Conservation (phyloP, 129 eudicot species). For the Chrysanthemum lavandulifolium region DNA sequence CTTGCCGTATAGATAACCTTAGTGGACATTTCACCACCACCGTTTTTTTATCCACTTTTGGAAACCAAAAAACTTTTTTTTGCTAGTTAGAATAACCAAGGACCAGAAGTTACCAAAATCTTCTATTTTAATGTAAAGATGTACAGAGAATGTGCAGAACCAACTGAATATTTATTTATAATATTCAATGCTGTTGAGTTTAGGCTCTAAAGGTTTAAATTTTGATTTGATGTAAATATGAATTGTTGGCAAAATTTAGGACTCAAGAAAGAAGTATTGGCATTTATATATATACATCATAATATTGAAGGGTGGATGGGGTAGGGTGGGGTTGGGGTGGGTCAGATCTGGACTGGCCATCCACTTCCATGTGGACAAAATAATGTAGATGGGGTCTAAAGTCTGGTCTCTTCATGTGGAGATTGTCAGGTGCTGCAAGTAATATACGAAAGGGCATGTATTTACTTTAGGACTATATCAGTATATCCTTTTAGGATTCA, state of each 20-base stretch:
- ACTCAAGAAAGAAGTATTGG: constrained; percentile 36
- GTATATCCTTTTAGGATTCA: neutral
- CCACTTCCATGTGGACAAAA: constrained; percentile 79
- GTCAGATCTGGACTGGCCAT: constrained; percentile 58
- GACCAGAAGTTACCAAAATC: constrained; percentile 8
- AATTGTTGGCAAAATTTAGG: constrained; percentile 35
- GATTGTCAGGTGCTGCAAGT: constrained; percentile 64
- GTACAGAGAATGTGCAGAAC: constrained; percentile 44
- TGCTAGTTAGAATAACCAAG: constrained; percentile 13
- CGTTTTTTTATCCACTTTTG: neutral
- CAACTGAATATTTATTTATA: constrained; percentile 21
- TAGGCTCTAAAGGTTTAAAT: constrained; percentile 37
- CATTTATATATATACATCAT: constrained; percentile 27
- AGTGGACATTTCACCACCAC: constrained; percentile 46
- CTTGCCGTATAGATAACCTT: constrained; percentile 40
- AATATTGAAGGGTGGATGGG: constrained; percentile 27
- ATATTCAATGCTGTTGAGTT: constrained; percentile 35
- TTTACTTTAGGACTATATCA: constrained; percentile 17
- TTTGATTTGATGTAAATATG: constrained; percentile 28
- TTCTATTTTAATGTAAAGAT: constrained; percentile 18
- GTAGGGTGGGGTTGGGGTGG: constrained; percentile 41
- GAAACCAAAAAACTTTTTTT: constrained; percentile 16
- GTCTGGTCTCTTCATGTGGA: constrained; percentile 73
- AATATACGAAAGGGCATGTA: constrained; percentile 34
- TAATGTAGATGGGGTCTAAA: constrained; percentile 58